These are phyloP conservation scores for Trametes pubescens DNA, from an alignment of 1,284 basidiomycete genomes.

Conservation along the genomic window DNA sequence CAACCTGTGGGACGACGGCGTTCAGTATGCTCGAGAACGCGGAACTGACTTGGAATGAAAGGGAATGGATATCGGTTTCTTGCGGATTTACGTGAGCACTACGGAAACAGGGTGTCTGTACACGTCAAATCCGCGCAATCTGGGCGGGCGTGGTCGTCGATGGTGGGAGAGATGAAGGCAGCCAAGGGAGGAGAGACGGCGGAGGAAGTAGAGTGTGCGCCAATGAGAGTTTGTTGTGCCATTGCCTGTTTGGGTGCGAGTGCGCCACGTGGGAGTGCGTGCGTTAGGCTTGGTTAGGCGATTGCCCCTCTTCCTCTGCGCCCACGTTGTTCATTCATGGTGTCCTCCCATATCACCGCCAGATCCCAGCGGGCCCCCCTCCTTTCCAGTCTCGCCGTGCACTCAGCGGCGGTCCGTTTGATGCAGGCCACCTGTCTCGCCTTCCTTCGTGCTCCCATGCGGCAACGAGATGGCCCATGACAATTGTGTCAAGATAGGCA, in stretches of 20 bases:
- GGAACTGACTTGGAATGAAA: constrained; percentile 17
- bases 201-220: not conserved
- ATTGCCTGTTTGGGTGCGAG: not conserved
- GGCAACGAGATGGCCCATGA: constrained; percentile 15
- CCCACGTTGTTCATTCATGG: constrained; percentile 14
- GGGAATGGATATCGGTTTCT: not conserved
- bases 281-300: constrained; percentile 6
- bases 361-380: constrained; percentile 1
- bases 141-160: not conserved
- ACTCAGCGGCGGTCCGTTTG: not conserved
- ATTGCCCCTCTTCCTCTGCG: not conserved
- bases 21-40: constrained; percentile 15
- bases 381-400: not conserved
- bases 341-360: not conserved
- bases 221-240: not conserved
- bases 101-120: not conserved
- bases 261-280: constrained; percentile 3
- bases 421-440: constrained; percentile 2
- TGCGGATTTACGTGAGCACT: constrained; percentile 3
- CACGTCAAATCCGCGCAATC: constrained; percentile 1
- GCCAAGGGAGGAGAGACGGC: not conserved
- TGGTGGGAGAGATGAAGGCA: not conserved
- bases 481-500: constrained; percentile 21
- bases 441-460: not conserved
- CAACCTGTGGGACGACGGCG: constrained; percentile 6